Evolutionary conservation across 108 stramenopile species (phyloP).

Genomic region (Mediolabrus comicus): DNA sequence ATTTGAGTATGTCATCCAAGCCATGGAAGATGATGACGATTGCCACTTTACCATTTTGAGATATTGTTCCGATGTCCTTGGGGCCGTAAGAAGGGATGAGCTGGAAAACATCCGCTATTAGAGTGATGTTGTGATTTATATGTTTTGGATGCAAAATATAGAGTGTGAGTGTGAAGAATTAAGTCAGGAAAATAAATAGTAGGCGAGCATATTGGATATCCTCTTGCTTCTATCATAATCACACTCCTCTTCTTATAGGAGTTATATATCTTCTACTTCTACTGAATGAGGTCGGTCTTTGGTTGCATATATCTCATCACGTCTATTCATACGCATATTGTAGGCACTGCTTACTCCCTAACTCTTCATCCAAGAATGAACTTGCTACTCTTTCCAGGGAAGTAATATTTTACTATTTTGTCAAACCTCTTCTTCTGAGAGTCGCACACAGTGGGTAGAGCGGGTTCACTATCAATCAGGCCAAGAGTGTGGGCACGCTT

Average conservation of each 20-base stretch:
- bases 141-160: too few species aligned
- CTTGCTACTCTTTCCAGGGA: conserved; percentile 18
- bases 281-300: too few species aligned
- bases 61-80: conserved; percentile 86
- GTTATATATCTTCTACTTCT: too few species aligned
- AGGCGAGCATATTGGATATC: too few species aligned
- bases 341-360: too few species aligned
- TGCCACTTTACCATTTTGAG: conserved; percentile 77
- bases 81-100: conserved; percentile 79
- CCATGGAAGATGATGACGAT: conserved; percentile 77
- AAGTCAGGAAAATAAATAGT: too few species aligned
- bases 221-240: too few species aligned
- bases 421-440: conserved; percentile 11
- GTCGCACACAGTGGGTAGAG: background rate
- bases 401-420: conserved; percentile 16
- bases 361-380: conserved; percentile 1
- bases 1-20: conserved; percentile 65
- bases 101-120: conserved; percentile 5
- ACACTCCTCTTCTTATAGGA: too few species aligned
- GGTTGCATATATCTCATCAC: too few species aligned
- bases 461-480: background rate
- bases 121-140: background rate
- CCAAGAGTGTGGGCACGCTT: background rate
- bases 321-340: too few species aligned
- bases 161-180: too few species aligned